A percentile compares a stretch with the other conserved stretches of the same genome.
These are phyloP conservation scores for Filosporella fistucella DNA, from an alignment of 495 filamentous ascomycete species.

Conservation along the genomic window DNA sequence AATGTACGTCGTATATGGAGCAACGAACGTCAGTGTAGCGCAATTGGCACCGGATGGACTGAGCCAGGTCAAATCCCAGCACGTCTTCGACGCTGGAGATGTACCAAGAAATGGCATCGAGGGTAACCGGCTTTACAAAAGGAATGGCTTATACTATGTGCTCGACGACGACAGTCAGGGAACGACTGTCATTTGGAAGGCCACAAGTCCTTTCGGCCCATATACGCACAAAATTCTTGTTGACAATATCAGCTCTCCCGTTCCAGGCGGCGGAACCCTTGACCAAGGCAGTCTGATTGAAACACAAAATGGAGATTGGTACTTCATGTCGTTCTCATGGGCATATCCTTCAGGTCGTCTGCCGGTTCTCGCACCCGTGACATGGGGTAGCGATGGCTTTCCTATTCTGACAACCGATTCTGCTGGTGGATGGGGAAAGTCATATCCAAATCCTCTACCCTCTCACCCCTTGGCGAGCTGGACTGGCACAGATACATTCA, in stretches of 20 bases:
- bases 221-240: constrained; percentile 36
- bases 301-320: constrained; percentile 48
- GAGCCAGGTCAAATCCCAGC: constrained; percentile 35
- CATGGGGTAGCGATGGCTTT: constrained; percentile 45
- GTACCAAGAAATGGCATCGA: constrained; percentile 41
- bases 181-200: constrained; percentile 43
- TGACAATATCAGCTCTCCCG: constrained; percentile 30
- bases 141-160: constrained; percentile 50
- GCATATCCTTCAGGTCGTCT: constrained; percentile 51
- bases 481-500: constrained; percentile 40
- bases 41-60: constrained; percentile 43
- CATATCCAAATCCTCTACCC: constrained; percentile 38
- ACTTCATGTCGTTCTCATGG: constrained; percentile 53
- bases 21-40: constrained; percentile 41
- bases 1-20: constrained; percentile 54
- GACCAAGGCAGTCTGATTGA: constrained; percentile 55
- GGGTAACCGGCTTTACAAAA: constrained; percentile 53
- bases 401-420: constrained; percentile 33
- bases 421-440: constrained; percentile 38
- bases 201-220: constrained; percentile 40
- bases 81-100: constrained; percentile 33
- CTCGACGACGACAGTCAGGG: constrained; percentile 33
- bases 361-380: constrained; percentile 50
- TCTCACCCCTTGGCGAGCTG: constrained; percentile 18
- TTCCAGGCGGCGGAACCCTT: constrained; percentile 37